These are phyloP conservation scores for Deakozyma indianensis DNA, from an alignment of 805 yeast species.

Conservation along the genomic window DNA sequence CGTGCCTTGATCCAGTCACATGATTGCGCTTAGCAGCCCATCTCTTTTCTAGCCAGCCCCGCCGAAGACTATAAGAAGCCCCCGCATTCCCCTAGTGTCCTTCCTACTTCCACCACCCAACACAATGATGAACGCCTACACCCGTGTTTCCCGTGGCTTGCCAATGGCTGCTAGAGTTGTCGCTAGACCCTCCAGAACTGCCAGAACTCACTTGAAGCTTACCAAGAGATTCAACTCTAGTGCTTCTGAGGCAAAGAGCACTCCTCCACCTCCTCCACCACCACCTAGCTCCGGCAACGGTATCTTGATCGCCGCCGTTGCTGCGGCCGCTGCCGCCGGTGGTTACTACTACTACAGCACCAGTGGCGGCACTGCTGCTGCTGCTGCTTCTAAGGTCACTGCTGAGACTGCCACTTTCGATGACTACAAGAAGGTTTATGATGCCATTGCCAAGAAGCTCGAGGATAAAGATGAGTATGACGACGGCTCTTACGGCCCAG, in stretches of 20 bases:
- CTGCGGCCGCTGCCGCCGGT: constrained; percentile 16
- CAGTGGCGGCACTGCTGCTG: constrained; percentile 18
- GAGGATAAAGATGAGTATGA: constrained; percentile 32
- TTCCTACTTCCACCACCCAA: neutral
- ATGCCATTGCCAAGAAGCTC: constrained; percentile 56
- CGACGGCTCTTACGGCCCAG: constrained; percentile 60
- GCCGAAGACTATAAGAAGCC: neutral
- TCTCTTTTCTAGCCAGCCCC: neutral
- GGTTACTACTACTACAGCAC: constrained; percentile 19
- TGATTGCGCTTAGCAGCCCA: too few species aligned
- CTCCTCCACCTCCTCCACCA: constrained; percentile 2
- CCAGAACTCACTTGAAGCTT: too few species aligned
- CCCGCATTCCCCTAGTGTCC: neutral
- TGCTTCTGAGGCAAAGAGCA: neutral
- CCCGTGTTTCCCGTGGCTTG: neutral
- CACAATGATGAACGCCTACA: neutral
- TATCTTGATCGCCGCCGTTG: constrained; percentile 7
- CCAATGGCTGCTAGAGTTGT: neutral
- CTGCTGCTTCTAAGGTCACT: constrained; percentile 20
- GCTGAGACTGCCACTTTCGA: constrained; percentile 21
- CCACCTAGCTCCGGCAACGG: constrained; percentile 5
- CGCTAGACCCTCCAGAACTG: neutral
- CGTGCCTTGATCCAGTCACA: neutral
- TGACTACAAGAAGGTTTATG: constrained; percentile 65
- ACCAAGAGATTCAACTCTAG: neutral